Conservation (phyloP, 2,329 filamentous ascomycete species). For the Allantophomopsis cytisporea region DNA sequence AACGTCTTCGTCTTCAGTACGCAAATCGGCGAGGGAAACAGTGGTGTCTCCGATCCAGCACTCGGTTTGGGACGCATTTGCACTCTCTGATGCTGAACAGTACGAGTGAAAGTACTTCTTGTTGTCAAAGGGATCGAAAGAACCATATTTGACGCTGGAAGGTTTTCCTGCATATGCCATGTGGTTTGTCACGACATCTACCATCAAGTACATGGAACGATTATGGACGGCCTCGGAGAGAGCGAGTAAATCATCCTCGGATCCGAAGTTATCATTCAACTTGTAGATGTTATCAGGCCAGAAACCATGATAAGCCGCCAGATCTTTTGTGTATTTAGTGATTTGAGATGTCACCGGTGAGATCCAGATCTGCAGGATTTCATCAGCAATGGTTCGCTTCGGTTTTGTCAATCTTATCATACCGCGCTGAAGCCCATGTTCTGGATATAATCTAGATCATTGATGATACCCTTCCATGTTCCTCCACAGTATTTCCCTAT, state of each 20-base stretch:
- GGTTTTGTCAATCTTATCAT: conserved; percentile 1
- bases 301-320: conserved; percentile 27
- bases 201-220: conserved; percentile 47
- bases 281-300: conserved; percentile 29
- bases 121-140: conserved; percentile 38
- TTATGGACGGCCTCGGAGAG: conserved; percentile 40
- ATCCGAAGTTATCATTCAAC: conserved; percentile 45
- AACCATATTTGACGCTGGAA: conserved; percentile 34
- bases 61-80: conserved; percentile 21
- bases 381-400: conserved; percentile 1
- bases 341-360: conserved; percentile 26
- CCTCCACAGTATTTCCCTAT: conserved; percentile 27
- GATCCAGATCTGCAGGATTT: conserved; percentile 24
- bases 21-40: conserved; percentile 30
- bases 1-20: conserved; percentile 26
- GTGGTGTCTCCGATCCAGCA: conserved; percentile 19
- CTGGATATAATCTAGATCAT: conserved; percentile 30
- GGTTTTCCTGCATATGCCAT: conserved; percentile 34
- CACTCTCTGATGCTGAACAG: conserved; percentile 41
- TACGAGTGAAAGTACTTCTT: conserved; percentile 44
- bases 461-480: conserved; percentile 28
- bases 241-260: conserved; percentile 39
- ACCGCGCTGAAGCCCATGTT: conserved; percentile 20
- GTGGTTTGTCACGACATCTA: conserved; percentile 45
- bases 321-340: conserved; percentile 19